phyloP scores from a whole-genome alignment of 306 rosid species.

The Rosa persica region DNA sequence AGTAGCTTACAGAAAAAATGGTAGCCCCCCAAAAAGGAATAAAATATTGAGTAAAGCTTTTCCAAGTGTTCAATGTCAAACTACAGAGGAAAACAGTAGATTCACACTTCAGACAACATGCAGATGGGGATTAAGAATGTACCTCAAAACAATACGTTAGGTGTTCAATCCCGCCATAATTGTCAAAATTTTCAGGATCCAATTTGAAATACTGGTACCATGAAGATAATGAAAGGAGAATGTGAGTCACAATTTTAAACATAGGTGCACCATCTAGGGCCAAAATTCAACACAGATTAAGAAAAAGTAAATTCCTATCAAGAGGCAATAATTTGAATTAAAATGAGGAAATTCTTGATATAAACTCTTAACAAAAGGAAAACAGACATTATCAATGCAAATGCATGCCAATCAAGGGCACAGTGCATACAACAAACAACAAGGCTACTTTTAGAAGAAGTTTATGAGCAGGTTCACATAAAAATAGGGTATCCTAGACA shows the following conservation, averaged over 20 bases:
- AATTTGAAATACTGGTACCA: conserved; percentile 86
- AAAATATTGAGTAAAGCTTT: background rate
- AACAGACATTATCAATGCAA: background rate
- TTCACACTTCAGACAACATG: background rate
- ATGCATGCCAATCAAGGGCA: conserved; percentile 1
- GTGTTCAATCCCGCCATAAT: conserved; percentile 89
- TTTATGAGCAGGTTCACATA: background rate
- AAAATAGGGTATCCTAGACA: background rate
- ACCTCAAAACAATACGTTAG: conserved; percentile 92
- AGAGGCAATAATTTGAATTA: background rate
- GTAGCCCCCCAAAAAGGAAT: background rate
- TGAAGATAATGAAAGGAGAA: conserved; percentile 8
- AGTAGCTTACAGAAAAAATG: conserved; percentile 29
- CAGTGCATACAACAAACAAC: background rate
- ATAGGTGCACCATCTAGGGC: background rate
- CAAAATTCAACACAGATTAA: background rate
- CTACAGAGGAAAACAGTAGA: conserved; percentile 14
- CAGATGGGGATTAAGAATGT: conserved; percentile 29
- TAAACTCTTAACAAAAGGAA: conserved; percentile 5
- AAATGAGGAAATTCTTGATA: background rate
- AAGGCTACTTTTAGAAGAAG: background rate
- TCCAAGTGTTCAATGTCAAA: conserved; percentile 1
- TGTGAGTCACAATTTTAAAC: conserved; percentile 11
- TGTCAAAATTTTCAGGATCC: conserved; percentile 72
- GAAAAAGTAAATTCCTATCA: background rate